A percentile compares a stretch with the other conserved stretches of the same genome.
Conservation (phyloP, 495 filamentous ascomycete species). For the Penicillium bovifimosum region DNA sequence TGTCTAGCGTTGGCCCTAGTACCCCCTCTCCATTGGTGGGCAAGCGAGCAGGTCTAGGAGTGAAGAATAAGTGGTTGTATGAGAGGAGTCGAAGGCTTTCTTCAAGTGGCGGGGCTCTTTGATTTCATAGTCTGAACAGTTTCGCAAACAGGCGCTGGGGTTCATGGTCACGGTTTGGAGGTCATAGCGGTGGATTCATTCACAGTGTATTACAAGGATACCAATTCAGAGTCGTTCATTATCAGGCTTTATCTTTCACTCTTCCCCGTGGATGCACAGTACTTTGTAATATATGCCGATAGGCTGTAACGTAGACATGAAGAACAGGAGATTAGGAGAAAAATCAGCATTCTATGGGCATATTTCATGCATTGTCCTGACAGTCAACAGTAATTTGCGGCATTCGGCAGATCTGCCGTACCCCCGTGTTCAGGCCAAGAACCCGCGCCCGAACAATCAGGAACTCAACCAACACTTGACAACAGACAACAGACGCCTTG, state of each 20-base stretch:
- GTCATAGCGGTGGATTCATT: slow-evolving; percentile 4
- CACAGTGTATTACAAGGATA: slow-evolving; percentile 8
- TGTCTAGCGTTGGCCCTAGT: slow-evolving; percentile 40
- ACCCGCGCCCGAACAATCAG: slow-evolving; percentile 3
- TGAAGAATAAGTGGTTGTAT: slow-evolving; percentile 92
- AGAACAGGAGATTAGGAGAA: too few relatives aligned
- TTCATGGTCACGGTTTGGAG: slow-evolving; percentile 6
- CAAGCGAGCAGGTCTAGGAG: slow-evolving; percentile 61
- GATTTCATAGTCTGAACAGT: slow-evolving; percentile 2
- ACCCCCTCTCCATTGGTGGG: slow-evolving; percentile 58
- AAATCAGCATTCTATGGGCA: too few relatives aligned
- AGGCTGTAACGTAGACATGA: not conserved
- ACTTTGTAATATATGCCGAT: too few relatives aligned
- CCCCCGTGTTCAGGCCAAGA: slow-evolving; percentile 10
- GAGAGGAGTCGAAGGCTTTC: slow-evolving; percentile 55
- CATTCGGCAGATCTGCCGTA: slow-evolving; percentile 2
- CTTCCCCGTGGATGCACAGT: not conserved
- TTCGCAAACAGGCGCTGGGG: slow-evolving; percentile 1
- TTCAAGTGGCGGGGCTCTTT: slow-evolving; percentile 38
- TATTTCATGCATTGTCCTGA: not conserved
- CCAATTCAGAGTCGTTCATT: not conserved
- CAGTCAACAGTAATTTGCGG: not conserved
- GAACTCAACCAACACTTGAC: slow-evolving; percentile 11
- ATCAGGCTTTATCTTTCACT: not conserved
- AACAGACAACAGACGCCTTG: slow-evolving; percentile 2